A percentile compares a stretch with the other conserved stretches of the same genome.
Evolutionary conservation across 495 filamentous ascomycete genomes (phyloP).

Genomic region (Penicillium bovifimosum): DNA sequence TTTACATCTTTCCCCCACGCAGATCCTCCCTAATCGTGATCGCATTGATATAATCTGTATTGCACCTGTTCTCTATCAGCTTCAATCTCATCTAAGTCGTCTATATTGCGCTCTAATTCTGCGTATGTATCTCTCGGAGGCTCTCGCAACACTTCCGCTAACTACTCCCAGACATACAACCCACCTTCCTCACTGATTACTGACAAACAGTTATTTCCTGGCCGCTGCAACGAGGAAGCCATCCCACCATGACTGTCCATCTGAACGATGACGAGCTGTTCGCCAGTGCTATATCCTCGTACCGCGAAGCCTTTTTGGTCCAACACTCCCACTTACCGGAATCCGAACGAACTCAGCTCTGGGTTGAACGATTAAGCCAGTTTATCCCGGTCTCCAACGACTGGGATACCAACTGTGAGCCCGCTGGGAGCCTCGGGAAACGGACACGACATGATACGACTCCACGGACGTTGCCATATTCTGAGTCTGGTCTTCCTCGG

Average conservation of each 20-base stretch:
- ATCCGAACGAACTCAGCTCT: constrained; percentile 40
- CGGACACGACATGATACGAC: constrained; percentile 41
- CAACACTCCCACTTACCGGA: constrained; percentile 42
- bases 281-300: constrained; percentile 41
- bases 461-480: constrained; percentile 37
- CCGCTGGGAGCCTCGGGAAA: constrained; percentile 37
- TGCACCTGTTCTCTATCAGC: neutral
- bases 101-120: neutral
- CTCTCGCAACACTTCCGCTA: neutral
- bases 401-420: constrained; percentile 8
- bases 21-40: neutral
- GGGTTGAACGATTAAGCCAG: constrained; percentile 38
- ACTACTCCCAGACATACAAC: neutral
- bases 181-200: constrained; percentile 10
- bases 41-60: constrained; percentile 7
- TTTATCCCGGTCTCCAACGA: constrained; percentile 31
- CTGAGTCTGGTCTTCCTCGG: constrained; percentile 36
- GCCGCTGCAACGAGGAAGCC: constrained; percentile 8
- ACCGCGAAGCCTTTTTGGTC: constrained; percentile 43
- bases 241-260: constrained; percentile 32
- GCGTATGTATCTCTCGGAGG: neutral
- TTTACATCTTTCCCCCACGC: neutral
- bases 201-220: constrained; percentile 22
- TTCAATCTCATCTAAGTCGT: neutral
- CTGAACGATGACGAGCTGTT: constrained; percentile 43